Evolutionary conservation across 139 green algal species (phyloP).

Genomic region (Volvox reticuliferus): DNA sequence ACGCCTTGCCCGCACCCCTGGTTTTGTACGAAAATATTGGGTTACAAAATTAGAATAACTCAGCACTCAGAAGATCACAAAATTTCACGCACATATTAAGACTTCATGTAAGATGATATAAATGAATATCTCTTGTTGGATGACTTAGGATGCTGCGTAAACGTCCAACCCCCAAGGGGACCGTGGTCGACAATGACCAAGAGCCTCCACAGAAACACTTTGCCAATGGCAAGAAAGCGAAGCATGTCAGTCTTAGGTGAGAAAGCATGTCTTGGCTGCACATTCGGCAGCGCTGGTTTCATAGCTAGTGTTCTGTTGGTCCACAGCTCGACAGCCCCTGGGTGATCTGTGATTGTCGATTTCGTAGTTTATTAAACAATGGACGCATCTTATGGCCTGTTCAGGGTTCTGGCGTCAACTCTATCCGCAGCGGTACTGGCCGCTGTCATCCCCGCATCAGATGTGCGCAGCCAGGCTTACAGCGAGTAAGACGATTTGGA

Average conservation of each 20-base stretch:
- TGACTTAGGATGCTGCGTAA: neutral
- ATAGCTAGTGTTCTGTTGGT: neutral
- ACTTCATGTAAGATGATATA: too few relatives aligned
- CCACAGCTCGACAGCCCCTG: neutral
- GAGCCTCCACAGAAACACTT: neutral
- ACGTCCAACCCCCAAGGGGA: neutral
- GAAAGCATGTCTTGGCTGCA: neutral
- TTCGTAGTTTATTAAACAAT: too few relatives aligned
- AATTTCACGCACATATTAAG: too few relatives aligned
- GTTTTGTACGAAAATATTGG: too few relatives aligned
- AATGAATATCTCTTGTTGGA: too few relatives aligned
- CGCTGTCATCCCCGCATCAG: neutral
- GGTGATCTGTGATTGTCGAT: neutral
- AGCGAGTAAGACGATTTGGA: conserved; percentile 6
- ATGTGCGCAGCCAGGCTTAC: conserved; percentile 4
- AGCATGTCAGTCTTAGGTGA: neutral
- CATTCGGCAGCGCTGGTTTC: neutral
- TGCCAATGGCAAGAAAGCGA: neutral
- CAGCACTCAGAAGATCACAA: too few relatives aligned
- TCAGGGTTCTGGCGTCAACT: neutral
- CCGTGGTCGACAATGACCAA: neutral
- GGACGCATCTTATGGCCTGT: neutral
- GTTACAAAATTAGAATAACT: too few relatives aligned
- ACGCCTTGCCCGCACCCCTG: too few relatives aligned
- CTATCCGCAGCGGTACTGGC: neutral